A percentile compares a stretch with the other conserved stretches of the same genome.
Conservation (phyloP, 352 stramenopile species). For the Phytophthora meadii region DNA sequence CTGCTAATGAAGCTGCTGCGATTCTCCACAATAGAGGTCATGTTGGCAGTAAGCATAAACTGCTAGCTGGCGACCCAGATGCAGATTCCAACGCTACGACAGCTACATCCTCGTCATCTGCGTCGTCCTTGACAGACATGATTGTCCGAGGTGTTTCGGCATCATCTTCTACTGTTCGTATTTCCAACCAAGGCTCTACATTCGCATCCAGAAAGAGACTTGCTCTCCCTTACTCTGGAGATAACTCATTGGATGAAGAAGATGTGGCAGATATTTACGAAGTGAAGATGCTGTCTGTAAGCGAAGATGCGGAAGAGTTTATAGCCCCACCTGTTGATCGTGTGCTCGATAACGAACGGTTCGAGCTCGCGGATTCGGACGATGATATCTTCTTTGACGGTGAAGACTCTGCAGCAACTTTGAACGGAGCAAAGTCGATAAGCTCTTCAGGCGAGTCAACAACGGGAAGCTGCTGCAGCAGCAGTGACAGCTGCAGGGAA, state of each 20-base stretch:
- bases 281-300: constrained; percentile 34
- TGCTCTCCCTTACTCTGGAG: constrained; percentile 31
- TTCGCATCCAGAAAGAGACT: constrained; percentile 19
- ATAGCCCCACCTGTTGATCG: constrained; percentile 22
- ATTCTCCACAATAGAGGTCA: constrained; percentile 42
- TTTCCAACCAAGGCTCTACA: constrained; percentile 21
- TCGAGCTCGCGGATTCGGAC: constrained; percentile 42
- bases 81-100: constrained; percentile 38
- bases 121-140: constrained; percentile 32
- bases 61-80: constrained; percentile 49
- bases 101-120: constrained; percentile 21
- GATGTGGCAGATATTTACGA: constrained; percentile 38
- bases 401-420: constrained; percentile 35
- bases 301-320: constrained; percentile 27
- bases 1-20: constrained; percentile 54
- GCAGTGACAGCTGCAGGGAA: constrained; percentile 29
- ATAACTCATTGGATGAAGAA: constrained; percentile 31
- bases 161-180: constrained; percentile 29
- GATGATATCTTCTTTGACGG: constrained; percentile 37
- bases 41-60: constrained; percentile 36
- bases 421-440: constrained; percentile 41
- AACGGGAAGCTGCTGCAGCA: constrained; percentile 48
- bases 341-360: constrained; percentile 30
- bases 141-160: constrained; percentile 31
- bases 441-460: constrained; percentile 53